These are phyloP conservation scores for Pseudoturritis turrita DNA, from an alignment of 345 rosid species.

Conservation along the genomic window DNA sequence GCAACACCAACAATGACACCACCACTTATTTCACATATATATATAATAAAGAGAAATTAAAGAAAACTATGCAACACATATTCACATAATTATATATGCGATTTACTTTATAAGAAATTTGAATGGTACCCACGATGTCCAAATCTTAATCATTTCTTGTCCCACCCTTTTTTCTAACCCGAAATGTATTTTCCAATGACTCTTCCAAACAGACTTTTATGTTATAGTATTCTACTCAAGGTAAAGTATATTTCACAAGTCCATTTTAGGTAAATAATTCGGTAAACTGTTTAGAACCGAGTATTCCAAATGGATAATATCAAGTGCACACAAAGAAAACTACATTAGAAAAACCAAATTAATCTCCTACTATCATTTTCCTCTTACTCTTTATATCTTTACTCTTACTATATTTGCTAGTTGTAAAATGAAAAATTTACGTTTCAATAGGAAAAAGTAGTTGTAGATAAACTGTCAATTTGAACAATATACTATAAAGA, in stretches of 20 bases:
- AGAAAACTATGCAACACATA: slow-evolving; percentile 19
- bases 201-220: background rate
- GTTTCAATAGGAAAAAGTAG: background rate
- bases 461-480: background rate
- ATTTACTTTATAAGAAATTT: slow-evolving; percentile 6
- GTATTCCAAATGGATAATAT: background rate
- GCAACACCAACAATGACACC: slow-evolving; percentile 30
- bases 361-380: background rate
- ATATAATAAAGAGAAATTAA: slow-evolving; percentile 10
- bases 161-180: slow-evolving; percentile 19
- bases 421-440: background rate
- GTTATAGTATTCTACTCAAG: background rate
- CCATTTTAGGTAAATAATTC: background rate
- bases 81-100: background rate
- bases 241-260: background rate
- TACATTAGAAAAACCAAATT: background rate
- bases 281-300: background rate
- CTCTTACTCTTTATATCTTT: background rate
- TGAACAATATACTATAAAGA: background rate
- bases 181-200: slow-evolving; percentile 10
- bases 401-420: background rate
- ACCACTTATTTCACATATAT: slow-evolving; percentile 11
- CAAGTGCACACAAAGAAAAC: background rate
- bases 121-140: slow-evolving; percentile 32
- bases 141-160: slow-evolving; percentile 25